phyloP scores from a whole-genome alignment of 495 filamentous ascomycete genomes.

The Aspergillus taichungensis region DNA sequence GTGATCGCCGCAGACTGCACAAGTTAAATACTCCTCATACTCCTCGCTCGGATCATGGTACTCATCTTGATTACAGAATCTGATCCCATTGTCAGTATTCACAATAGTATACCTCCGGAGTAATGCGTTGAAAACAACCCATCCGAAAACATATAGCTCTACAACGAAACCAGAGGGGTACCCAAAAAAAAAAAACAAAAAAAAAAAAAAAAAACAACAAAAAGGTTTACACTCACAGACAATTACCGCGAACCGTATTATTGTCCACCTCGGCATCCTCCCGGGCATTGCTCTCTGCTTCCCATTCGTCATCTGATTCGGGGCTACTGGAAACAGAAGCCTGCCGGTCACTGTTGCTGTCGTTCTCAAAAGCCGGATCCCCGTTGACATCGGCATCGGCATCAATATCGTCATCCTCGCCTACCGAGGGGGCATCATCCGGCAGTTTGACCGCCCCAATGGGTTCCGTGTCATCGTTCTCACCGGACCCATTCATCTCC shows the following conservation, averaged over 20 bases:
- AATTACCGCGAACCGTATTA: slow-evolving; percentile 49
- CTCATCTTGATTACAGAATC: slow-evolving; percentile 74
- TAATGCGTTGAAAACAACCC: no score
- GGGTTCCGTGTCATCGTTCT: slow-evolving; percentile 46
- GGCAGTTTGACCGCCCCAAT: slow-evolving; percentile 71
- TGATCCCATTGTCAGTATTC: slow-evolving; percentile 24
- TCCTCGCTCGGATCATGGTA: slow-evolving; percentile 80
- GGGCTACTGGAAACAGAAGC: slow-evolving; percentile 46
- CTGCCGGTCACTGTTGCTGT: slow-evolving; percentile 34
- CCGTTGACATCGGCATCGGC: slow-evolving; percentile 38
- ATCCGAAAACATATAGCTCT: no score
- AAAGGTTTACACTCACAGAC: slow-evolving; percentile 49
- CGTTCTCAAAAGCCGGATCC: slow-evolving; percentile 33
- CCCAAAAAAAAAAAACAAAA: slow-evolving; percentile 5
- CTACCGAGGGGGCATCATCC: slow-evolving; percentile 40
- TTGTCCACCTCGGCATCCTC: slow-evolving; percentile 61
- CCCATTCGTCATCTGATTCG: slow-evolving; percentile 66
- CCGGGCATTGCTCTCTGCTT: slow-evolving; percentile 50
- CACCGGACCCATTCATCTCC: slow-evolving; percentile 21
- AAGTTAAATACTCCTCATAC: slow-evolving; percentile 78
- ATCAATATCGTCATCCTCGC: slow-evolving; percentile 30
- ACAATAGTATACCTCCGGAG: no score
- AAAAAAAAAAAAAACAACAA: slow-evolving; percentile 6
- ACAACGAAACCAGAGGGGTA: no score
- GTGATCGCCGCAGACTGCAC: slow-evolving; percentile 76